Base-by-base conservation (phyloP, 2,329 filamentous ascomycete species). In the Epichloe festucae region DNA sequence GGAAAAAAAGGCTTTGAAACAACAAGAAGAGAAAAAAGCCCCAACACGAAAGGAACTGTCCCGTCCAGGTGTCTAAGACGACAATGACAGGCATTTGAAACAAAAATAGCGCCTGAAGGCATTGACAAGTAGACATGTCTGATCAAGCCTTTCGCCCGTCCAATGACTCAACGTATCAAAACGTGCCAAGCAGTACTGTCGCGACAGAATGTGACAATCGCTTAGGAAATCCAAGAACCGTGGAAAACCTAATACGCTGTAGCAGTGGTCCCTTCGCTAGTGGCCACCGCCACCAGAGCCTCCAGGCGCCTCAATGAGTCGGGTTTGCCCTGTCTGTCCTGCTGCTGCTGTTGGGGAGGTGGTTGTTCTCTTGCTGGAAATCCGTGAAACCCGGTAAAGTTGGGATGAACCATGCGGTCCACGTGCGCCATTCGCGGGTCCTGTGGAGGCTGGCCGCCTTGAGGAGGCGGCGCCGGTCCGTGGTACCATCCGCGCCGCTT, bases 401-500 rank as follows among this genome's bases (percentile, higher is more conserved):
- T 81, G 3, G 78, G 78, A 52, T 81, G 77, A 4, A 78, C 69
- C 64, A 81, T 78, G 15, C 76, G 73, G 41, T 79, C 76, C 3
- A 79, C 75, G 45, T 74, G 73, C 2, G 72, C 67, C 34, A 64
- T 63, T 35, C 67, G 63, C 3, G 60, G 55, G n/a, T 68, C 65
- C 21, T 63, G 61, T 14, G 59, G 54, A 1, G 56, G 59, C 1
- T 59, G 56, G 12, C 61, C 62, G 5, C 65, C 70, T 17, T 68
- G 66, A 14, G 70, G 67, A 3, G 65, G 60, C 0, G 66, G 62
- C 12, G 67, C 62, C 0, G 75, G 74, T 0, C 75, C 75, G 41
- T 87, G 80, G 59, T 88, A 88, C 84, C 85, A 89, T 1, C 76
- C 85, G 53, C 84, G 81, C 3, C 85, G 77, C 61, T 85, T 87